phyloP scores from a whole-genome alignment of 768 basidiomycete species.

The Neoboletus brunneissimus region DNA sequence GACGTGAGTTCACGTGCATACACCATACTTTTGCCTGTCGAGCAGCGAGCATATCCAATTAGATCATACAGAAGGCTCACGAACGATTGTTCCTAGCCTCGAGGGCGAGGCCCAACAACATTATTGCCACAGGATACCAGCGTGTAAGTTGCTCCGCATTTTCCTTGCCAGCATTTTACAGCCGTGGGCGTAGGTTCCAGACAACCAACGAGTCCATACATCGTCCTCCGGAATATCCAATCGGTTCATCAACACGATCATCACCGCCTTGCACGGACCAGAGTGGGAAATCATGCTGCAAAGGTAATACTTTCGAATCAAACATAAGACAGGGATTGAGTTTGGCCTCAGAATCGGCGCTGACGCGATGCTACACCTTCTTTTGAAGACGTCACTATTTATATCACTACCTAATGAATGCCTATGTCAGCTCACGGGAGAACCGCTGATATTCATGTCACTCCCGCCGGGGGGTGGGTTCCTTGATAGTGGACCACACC shows the following conservation, averaged over 20 bases:
- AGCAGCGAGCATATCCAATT: not conserved
- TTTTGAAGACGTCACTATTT: constrained; percentile 74
- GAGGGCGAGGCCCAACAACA: constrained; percentile 45
- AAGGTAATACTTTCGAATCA: constrained; percentile 40
- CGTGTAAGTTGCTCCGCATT: constrained; percentile 37
- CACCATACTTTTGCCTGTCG: not conserved
- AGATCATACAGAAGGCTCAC: constrained; percentile 66
- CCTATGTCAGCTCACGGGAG: constrained; percentile 79
- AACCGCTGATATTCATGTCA: constrained; percentile 52
- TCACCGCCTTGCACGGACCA: constrained; percentile 59
- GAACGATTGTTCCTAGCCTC: constrained; percentile 45
- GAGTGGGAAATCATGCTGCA: constrained; percentile 67
- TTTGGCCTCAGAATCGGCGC: constrained; percentile 61
- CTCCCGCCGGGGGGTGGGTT: constrained; percentile 18
- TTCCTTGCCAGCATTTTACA: not conserved
- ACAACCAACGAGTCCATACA: constrained; percentile 38
- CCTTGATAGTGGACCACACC: constrained; percentile 6
- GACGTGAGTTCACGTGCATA: constrained; percentile 40
- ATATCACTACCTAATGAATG: constrained; percentile 78
- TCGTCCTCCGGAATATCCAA: constrained; percentile 49
- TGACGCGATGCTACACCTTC: constrained; percentile 72
- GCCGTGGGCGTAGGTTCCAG: constrained; percentile 17
- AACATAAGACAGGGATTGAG: not conserved
- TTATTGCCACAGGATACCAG: constrained; percentile 67
- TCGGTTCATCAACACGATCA: constrained; percentile 69